Evolutionary conservation across 306 rosid genomes (phyloP), one percentile per base, ranked within the genome.

Genomic region (Ormosia semicastrata): DNA sequence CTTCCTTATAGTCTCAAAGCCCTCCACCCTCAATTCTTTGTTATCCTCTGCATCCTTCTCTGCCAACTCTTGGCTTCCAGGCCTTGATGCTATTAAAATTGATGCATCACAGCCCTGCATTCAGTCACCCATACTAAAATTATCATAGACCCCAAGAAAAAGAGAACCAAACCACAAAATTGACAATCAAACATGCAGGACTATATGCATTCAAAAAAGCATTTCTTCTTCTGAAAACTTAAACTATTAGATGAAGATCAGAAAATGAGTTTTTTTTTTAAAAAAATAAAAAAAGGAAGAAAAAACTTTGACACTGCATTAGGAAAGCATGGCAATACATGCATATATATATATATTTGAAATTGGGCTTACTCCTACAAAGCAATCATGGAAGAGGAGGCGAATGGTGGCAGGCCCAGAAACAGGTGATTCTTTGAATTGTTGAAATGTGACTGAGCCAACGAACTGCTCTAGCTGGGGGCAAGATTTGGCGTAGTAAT

Each of bases 301-400:
- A 24, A 24, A 24, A 24, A 24, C 24, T 47, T 69, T 69, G 18
- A 15, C 29, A 73, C 17, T 15, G 5, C 1, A 39, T 7, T 18
- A 43, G 46, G 13, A 76, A 50, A 83, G 54, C 59, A 83, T 40
- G 52, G 5, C 14, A 15, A 66, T 71, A 73, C 71, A 82, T 63
- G 88, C 81, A 79, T 24, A 53, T 18, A 40, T 63, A 17, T 63
- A 0, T 41, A 5, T 11, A 1, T 4, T 29, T 52, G 66, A 79
- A 78, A 68, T 66, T 75, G 56, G 9, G 36, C 82, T 82, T 89
- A 95, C 98, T 88, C 91, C 94, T 6, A 95, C 97, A 83, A 95
- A 91, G 88, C 98, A 95, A 84, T 95, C 98, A 54, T 95, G 98
- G 88, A 91, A 93, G 87, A 95, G 89, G 17, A 95, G 98, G 29